phyloP scores from a whole-genome alignment of 306 rosid genomes.

The Chamaecrista fasciculata region DNA sequence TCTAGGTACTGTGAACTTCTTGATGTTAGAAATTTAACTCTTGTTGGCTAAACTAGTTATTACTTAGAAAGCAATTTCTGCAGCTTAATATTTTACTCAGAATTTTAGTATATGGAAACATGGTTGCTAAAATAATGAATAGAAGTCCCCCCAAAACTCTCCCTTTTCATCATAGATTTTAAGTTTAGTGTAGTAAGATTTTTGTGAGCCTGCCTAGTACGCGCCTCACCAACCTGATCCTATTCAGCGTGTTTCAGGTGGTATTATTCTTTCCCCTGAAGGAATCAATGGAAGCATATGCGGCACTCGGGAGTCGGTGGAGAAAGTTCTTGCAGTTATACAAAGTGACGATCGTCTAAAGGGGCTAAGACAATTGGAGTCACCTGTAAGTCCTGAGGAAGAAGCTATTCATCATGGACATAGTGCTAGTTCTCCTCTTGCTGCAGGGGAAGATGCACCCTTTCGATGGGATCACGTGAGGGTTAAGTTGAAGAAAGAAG shows the following conservation, averaged over 20 bases:
- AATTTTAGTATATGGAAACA: not conserved
- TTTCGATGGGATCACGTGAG: constrained; percentile 98
- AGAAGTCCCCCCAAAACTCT: too few relatives aligned
- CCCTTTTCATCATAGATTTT: not conserved
- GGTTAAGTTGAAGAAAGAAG: constrained; percentile 97
- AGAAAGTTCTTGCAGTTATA: constrained; percentile 66
- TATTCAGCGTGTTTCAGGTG: constrained; percentile 93
- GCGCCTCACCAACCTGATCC: constrained; percentile 62
- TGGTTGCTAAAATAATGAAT: not conserved
- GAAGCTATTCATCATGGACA: constrained; percentile 94
- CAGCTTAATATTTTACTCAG: not conserved
- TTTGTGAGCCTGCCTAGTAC: constrained; percentile 4
- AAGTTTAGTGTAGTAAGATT: not conserved
- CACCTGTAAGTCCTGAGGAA: constrained; percentile 90
- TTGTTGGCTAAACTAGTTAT: not conserved
- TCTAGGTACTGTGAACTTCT: not conserved
- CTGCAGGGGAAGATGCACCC: constrained; percentile 89
- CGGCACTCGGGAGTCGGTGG: constrained; percentile 71
- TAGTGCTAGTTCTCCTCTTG: constrained; percentile 74
- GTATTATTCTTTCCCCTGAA: constrained; percentile 87
- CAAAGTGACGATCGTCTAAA: constrained; percentile 57
- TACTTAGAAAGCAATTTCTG: not conserved
- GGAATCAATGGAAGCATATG: constrained; percentile 97
- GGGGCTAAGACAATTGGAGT: constrained; percentile 73
- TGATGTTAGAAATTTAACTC: not conserved